Evolutionary conservation across 768 basidiomycete species (phyloP), one percentile per base, ranked within the genome.

Genomic region (Phylloporus sp.): DNA sequence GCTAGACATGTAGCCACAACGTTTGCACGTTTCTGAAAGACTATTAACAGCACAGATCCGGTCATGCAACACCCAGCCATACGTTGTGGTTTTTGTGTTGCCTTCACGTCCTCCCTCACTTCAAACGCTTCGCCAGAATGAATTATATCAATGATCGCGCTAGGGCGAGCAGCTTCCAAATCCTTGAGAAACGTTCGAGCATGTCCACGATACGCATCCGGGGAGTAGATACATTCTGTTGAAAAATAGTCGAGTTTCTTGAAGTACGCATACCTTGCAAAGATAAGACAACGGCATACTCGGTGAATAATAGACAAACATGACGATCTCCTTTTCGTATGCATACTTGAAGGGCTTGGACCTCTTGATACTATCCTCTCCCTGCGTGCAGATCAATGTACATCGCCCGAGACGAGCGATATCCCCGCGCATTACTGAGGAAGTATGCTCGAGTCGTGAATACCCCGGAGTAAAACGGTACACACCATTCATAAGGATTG

Each of bases 311-410:
- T 31, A 21, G 35, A 38, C 79, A 53, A 55, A 91, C 96, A 99
- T 98, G 52, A 99, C 96, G 26, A 99, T 98, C 70, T 99, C 96
- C 69, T 99, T 99, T 72, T 99, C 96, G 59, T 98, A 98, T 0
- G 92, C 86, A 61, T 98, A 99, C 64, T 97, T 98, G 77, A 99
- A 98, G n/a, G 96, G 96, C 69, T 99, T 99, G 39, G 90, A 93
- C 46, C 96, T 80, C 65, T 84, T 90, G 64, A 98, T 97, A 2
- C 92, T 94, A 59, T 96, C 92, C 64, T 96, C 95, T 32, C 92
- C 92, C 63, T 92, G 84, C 0, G 96, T 99, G 48, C 91, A 95
- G 50, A 99, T 94, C 31, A 83, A 74, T 1, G 95, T 98, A 67
- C 96, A 98, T 42, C 96, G 78, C 4, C 90, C 90, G 11, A 99